Base-by-base conservation (phyloP, 306 rosid genomes). In the Quercus aquifolioides region DNA sequence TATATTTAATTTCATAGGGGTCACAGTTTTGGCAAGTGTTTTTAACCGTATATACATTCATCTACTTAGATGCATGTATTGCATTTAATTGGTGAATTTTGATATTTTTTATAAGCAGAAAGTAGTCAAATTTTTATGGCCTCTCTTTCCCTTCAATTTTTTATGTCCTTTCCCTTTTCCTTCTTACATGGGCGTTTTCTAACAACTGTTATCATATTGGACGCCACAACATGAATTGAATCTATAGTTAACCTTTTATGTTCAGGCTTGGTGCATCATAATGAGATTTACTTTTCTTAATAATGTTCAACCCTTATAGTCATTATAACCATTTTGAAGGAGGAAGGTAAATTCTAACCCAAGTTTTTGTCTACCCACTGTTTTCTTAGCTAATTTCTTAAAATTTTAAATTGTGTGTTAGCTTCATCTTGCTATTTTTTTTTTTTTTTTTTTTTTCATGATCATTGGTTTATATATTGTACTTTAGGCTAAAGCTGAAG, bases 291-390 rank as follows among this genome's bases (percentile, higher is more conserved):
- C 69, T 91, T 26, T 92, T 84, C 77, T 82, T 85, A 79, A 91
- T 87, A 71, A 84, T 91, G 87, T 92, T 91, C 89, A 89, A 83
- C 52, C 94, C 92, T 65, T 76, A 89, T 94, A n/a, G 90, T 92
- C 33, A 83, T 92, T 59, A 86, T 92, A 35, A 86, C 91, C 49
- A 52, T 87, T 7, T 41, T 41, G 1, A 0, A 6, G 49, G 49
- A 8, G 49, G 49, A 8, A 41, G 2, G 12, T 41, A 41, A 41
- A 9, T 23, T 41, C 49, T 41, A 41, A 41, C 49, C 49, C 13
- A 57, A 57, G 63, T 57, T 57, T n/a, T 56, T 2, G 25, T 57
- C 12, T 41, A 8, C 49, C 11, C 49, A 9, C 49, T 31, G 0
- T 31, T 31, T 41, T 6, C 9, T 1, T 41, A 0, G 49, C 3